phyloP scores from a whole-genome alignment of 768 basidiomycete species.

The Serendipita vermifera region DNA sequence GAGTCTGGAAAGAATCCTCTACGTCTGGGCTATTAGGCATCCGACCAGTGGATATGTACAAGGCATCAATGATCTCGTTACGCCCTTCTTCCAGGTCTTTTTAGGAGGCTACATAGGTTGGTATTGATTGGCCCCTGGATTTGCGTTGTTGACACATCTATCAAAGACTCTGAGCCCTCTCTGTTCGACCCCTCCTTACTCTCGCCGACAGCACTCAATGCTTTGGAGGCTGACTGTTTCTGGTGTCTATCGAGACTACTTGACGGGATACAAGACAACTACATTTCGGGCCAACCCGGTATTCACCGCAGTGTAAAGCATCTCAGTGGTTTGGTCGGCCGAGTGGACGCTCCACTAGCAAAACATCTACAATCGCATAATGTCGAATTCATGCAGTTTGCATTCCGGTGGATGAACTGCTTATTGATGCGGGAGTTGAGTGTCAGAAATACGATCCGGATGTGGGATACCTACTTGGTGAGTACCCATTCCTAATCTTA shows the following conservation, averaged over 20 bases:
- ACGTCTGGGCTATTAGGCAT: conserved; percentile 98
- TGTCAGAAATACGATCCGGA: conserved; percentile 89
- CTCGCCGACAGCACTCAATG: conserved; percentile 55
- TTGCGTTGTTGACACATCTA: background rate
- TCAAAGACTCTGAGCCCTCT: conserved; percentile 79
- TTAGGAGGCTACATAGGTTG: conserved; percentile 86
- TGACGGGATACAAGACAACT: conserved; percentile 98
- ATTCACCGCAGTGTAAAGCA: conserved; percentile 86
- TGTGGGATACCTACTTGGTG: conserved; percentile 99
- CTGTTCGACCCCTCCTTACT: conserved; percentile 68
- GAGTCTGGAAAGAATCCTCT: conserved; percentile 89
- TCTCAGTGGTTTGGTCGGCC: conserved; percentile 85
- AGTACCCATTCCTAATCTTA: conserved; percentile 21
- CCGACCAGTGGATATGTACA: conserved; percentile 98
- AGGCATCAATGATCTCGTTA: conserved; percentile 96
- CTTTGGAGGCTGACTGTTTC: conserved; percentile 93
- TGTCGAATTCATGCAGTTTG: conserved; percentile 99
- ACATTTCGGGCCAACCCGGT: conserved; percentile 91
- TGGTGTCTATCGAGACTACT: conserved; percentile 94
- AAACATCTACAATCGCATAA: conserved; percentile 78
- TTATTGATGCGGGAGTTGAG: conserved; percentile 96
- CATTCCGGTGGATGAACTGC: conserved; percentile 99
- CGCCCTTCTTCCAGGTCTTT: conserved; percentile 97
- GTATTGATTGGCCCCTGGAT: conserved; percentile 15
- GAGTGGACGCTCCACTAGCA: conserved; percentile 84